phyloP scores from a whole-genome alignment of 2,329 filamentous ascomycete genomes.

The Fusarium chuoi region DNA sequence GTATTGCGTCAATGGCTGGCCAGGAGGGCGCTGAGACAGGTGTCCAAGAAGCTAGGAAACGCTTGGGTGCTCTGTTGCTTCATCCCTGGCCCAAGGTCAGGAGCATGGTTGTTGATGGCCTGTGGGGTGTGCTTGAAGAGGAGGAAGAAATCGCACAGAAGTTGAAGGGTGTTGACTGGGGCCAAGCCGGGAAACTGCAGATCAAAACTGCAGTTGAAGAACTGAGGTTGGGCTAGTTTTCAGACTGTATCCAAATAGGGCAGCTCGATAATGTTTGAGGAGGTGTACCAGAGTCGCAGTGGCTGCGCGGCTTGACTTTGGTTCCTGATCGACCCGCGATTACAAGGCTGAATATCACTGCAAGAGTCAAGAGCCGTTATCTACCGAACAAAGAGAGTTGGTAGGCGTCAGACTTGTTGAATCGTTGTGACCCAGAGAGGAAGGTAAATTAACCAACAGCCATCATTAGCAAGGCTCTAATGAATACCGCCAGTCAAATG shows the following conservation, averaged over 20 bases:
- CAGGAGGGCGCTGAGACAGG: slow-evolving; percentile 41
- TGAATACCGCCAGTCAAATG: background rate
- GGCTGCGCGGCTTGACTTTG: slow-evolving; percentile 14
- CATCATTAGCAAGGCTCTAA: background rate
- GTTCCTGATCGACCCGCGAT: slow-evolving; percentile 37
- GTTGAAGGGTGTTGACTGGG: slow-evolving; percentile 68
- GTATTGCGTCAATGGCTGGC: slow-evolving; percentile 61
- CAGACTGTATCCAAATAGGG: slow-evolving; percentile 14
- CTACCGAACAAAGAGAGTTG: slow-evolving; percentile 17
- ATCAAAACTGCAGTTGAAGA: slow-evolving; percentile 56
- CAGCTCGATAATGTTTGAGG: slow-evolving; percentile 16
- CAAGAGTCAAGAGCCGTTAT: slow-evolving; percentile 4
- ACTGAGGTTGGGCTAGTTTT: slow-evolving; percentile 51
- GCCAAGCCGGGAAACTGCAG: slow-evolving; percentile 59
- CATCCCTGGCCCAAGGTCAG: slow-evolving; percentile 86
- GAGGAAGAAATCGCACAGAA: slow-evolving; percentile 44
- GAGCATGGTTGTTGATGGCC: slow-evolving; percentile 67
- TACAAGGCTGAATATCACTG: slow-evolving; percentile 2
- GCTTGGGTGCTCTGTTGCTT: slow-evolving; percentile 76
- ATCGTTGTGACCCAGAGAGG: slow-evolving; percentile 24
- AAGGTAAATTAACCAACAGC: slow-evolving; percentile 21
- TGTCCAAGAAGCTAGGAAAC: slow-evolving; percentile 68
- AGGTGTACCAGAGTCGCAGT: slow-evolving; percentile 8
- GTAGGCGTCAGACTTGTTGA: background rate
- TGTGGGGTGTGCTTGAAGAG: slow-evolving; percentile 60